Evolutionary conservation across 1,139 yeast species (phyloP), one percentile per base, ranked within the genome.

Genomic region (Blastobotrys buckinghamii): DNA sequence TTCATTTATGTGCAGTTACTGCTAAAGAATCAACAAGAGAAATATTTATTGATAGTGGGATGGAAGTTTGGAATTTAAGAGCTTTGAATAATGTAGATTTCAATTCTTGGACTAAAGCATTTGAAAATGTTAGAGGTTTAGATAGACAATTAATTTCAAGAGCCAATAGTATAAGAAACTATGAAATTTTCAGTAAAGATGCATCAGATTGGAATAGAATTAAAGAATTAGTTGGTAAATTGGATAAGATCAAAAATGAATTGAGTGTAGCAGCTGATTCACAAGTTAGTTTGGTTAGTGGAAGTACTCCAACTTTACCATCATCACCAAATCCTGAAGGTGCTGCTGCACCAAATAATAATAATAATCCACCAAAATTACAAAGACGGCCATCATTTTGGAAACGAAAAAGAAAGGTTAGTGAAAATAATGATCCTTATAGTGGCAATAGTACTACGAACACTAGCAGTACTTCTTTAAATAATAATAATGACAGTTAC

Each of bases 11-110:
- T 9, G 86, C 85, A 24, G 80, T 92, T 2, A 80, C 94, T 51
- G 97, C 95, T 1, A 82, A 84, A 58, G 74, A 80, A 29, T 77
- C 77, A 48, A 78, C 79, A 26, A 70, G 79, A 46, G 85, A 85
- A 58, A 81, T 92, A 44, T 82, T 84, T 47, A 77, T 92, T 54
- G 97, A 92, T 65, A 88, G 97, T 0, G 98, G 98, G 2, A 83
- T 92, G 82, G 98, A 92, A 64, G 81, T 87, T 15, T 92, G 98
- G 98, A 81, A 80, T 44, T 72, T 92, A 55, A 85, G 84, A 59
- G 87, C 97, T 0, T 69, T 76, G 40, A 79, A 76, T 49, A 67
- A 67, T 15, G 72, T 74, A 4, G 92, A 86, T 56, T 92, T 89
- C 74, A 76, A 78, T 40, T 74, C 79, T 9, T 92, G 98, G 98